Evolutionary conservation across 257 asterid genomes (phyloP), one percentile per base, ranked within the genome.

Genomic region (Craterostigma plantagineum): DNA sequence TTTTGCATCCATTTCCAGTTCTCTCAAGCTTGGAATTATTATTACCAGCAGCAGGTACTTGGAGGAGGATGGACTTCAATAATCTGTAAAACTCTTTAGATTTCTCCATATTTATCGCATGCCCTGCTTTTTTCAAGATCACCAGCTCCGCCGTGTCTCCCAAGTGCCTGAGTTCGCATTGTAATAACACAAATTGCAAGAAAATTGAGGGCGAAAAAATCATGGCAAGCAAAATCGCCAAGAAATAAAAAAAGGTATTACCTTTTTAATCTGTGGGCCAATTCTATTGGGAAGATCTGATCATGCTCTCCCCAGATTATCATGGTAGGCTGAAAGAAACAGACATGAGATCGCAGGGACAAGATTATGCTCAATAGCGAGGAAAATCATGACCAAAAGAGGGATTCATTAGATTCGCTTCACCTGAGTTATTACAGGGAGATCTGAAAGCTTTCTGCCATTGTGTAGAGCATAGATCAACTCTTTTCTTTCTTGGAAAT

Each of bases 221-320:
- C 30, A 23, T 6, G 30, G 30, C 30, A 23, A 23, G 30, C 30
- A 23, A 23, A 23, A 23, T 23, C 30, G 30, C 6, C 30, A 6
- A 23, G 30, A 23, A 23, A 23, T 15, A 4, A 14, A 10, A 8
- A 37, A 7, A 16, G 14, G 14, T 3, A 1, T 46, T 41, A 80
- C 94, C 65, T 59, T 71, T 76, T 54, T 43, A 87, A 70, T 51
- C 97, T 69, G 58, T 65, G 44, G 13, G 76, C 90, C 69, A 87
- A 67, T 54, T 68, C 81, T 45, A 76, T 51, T 15, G 93, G 93
- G 51, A 87, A 87, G 42, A 81, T 71, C 42, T 63, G 62, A 57
- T 87, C 93, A 33, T 58, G 62, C 55, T 81, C 97, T 50, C 95
- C 95, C 95, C 97, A 87, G 42, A 87, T 58, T 14, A 87, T 76